These are phyloP conservation scores for Mucor irregularis DNA, from an alignment of 371 early-diverging fungal genomes.

Conservation along the genomic window DNA sequence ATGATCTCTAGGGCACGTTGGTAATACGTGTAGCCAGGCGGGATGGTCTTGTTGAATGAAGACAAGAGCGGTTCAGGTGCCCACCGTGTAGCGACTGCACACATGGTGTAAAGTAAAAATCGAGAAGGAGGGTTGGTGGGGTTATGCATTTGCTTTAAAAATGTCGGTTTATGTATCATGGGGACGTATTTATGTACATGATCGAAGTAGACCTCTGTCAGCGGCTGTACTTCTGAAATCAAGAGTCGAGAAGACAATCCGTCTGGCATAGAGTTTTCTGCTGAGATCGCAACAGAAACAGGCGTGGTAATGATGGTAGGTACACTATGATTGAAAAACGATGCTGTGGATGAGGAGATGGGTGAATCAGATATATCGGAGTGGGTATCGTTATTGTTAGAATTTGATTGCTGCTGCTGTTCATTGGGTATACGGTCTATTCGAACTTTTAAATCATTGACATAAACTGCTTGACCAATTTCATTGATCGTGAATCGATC, in stretches of 20 bases:
- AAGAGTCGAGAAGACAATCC: conserved; percentile 15
- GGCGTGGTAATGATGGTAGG: neutral
- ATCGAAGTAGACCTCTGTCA: conserved; percentile 49
- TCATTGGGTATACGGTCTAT: conserved; percentile 32
- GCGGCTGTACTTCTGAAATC: conserved; percentile 11
- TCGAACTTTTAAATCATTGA: conserved; percentile 31
- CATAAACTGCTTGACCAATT: conserved; percentile 47
- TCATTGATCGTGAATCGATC: conserved; percentile 43
- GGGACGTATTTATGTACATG: conserved; percentile 63
- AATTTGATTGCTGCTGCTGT: neutral
- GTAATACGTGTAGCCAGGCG: conserved; percentile 41
- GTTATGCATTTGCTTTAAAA: conserved; percentile 49
- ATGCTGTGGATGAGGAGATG: conserved; percentile 11
- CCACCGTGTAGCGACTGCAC: conserved; percentile 59
- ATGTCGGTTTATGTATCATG: conserved; percentile 57
- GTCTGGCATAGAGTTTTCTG: conserved; percentile 19
- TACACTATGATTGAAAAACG: neutral
- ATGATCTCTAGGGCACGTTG: conserved; percentile 50
- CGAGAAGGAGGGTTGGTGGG: conserved; percentile 49
- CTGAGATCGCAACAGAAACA: neutral
- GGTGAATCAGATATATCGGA: conserved; percentile 25
- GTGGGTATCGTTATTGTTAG: conserved; percentile 18
- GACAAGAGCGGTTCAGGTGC: conserved; percentile 14
- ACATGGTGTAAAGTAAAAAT: conserved; percentile 57
- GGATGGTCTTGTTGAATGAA: neutral